Base-by-base conservation (phyloP, 2,329 filamentous ascomycete species). In the Penicillium sp. region DNA sequence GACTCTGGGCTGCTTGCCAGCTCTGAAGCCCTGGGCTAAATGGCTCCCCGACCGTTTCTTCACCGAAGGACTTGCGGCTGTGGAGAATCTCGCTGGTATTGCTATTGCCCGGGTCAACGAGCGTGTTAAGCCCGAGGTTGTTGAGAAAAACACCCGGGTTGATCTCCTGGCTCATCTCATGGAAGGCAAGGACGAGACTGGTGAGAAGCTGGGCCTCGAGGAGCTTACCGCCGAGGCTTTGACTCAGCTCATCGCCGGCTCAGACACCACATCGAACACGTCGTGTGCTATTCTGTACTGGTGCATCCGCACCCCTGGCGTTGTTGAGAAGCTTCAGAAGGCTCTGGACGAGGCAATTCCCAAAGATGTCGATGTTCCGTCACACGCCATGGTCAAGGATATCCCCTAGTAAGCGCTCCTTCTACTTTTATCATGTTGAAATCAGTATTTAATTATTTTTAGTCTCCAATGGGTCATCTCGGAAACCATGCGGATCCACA, bases 191-290 rank as follows among this genome's bases (percentile, higher is more conserved):
- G 91, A 96, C 71, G 89, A 90, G 59, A 88, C 85, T 27, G 92
- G 91, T 56, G 79, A 90, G 57, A 87, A 87, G 14, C 82, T 96
- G 0, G 87, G 90, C 4, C 83, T 89, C 24, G 84, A 89, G 65
- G 92, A 96, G 71, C 81, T 96, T 52, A 96, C 91, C 0, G 91
- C 91, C 33, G 93, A 96, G 77, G 92, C 92, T 0, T 79, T 96
- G 26, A 96, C 92, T 0, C 92, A 96, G 74, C 83, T 96, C 44
- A 96, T 90, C 65, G 86, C 87, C 27, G 88, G 87, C 68, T 85
- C 84, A 19, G 87, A 90, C 60, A 78, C 81, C 3, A 87, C 89
- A 16, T 85, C 81, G 61, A 90, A 87, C 72, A 90, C 92, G 0
- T 88, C 89, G 1, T 96, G 92, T 68, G 91, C 91, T 0, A 82